These are phyloP conservation scores for Prunus yedoensis DNA, from an alignment of 331 rosid genomes.

Conservation along the genomic window DNA sequence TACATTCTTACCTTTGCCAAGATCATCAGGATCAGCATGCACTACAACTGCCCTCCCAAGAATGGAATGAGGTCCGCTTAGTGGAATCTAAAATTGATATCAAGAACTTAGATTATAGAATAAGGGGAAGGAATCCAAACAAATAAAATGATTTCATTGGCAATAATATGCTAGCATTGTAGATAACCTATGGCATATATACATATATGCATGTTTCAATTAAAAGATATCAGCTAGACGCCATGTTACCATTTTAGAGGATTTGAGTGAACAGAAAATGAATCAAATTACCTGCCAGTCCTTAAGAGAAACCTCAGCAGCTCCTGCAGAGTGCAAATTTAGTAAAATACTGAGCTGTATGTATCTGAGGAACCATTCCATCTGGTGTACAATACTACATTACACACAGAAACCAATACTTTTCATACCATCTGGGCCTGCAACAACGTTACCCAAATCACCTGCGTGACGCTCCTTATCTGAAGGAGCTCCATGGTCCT, in stretches of 20 bases:
- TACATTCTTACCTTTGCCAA: constrained; percentile 60
- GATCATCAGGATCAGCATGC: constrained; percentile 98
- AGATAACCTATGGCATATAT: background rate
- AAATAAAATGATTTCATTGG: background rate
- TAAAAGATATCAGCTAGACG: background rate
- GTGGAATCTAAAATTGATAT: constrained; percentile 54
- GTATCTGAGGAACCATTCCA: background rate
- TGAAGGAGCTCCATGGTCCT: constrained; percentile 70
- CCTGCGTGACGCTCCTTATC: constrained; percentile 87
- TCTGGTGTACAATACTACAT: background rate
- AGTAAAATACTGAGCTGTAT: background rate
- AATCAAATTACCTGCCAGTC: constrained; percentile 50
- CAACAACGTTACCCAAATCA: constrained; percentile 85
- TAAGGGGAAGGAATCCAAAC: background rate
- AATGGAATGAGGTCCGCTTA: constrained; percentile 74
- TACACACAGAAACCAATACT: background rate
- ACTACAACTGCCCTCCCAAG: constrained; percentile 91
- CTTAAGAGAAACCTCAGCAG: constrained; percentile 69
- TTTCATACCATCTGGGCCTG: constrained; percentile 68
- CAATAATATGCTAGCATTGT: background rate
- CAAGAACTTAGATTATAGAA: background rate
- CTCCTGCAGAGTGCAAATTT: constrained; percentile 42
- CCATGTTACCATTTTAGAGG: background rate
- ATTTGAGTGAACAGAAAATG: too few species aligned
- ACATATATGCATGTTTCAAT: too few species aligned